Base-by-base conservation (phyloP, 2,329 filamentous ascomycete genomes). In the Diplocarpon rosae region DNA sequence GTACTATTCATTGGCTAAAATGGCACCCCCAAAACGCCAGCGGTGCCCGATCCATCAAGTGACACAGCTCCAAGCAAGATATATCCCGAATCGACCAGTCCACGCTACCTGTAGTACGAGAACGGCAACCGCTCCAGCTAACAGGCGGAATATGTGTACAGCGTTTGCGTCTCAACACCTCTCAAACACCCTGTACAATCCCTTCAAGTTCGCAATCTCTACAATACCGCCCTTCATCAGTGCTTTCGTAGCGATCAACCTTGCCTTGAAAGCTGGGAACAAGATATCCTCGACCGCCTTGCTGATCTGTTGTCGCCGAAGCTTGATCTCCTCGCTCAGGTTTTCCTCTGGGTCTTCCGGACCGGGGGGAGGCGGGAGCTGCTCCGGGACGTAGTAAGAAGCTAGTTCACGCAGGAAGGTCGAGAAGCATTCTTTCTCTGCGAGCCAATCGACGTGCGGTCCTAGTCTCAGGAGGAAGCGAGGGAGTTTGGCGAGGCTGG, bases 141-240 rank as follows among this genome's bases (percentile, higher is more conserved):
- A 5, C 5, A 12, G 30, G 30, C 3, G 5, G 11, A 10, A 32
- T 37, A 37, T 37, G 20, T 35, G 28, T 36, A 39, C 15, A 24
- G 17, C 30, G 30, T 16, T 24, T 31, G 39, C 12, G 28, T 13
- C 12, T 75, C 63, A 96, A 63, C 92, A 96, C 43, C 92, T 71
- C 66, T 98, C 92, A 70, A 98, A 98, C 2, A 96, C 89, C 37
- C 85, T 72, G 64, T 98, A 98, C 46, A 98, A 62, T 0, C 89
- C 88, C 64, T 95, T 96, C 47, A 96, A 64, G 66, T 93, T 87
- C 1, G 92, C 90, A 39, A 95, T 78, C 64, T 98, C 90, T 37
- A 94, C 67, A 10, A 95, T 78, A 8, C 70, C 75, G 0, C 79
- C 83, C 40, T 80, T 77, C 65, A 93, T 76, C 56, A 96, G 66